Conservation (phyloP, 495 filamentous ascomycete species). For the Bryoglossum gracile region DNA sequence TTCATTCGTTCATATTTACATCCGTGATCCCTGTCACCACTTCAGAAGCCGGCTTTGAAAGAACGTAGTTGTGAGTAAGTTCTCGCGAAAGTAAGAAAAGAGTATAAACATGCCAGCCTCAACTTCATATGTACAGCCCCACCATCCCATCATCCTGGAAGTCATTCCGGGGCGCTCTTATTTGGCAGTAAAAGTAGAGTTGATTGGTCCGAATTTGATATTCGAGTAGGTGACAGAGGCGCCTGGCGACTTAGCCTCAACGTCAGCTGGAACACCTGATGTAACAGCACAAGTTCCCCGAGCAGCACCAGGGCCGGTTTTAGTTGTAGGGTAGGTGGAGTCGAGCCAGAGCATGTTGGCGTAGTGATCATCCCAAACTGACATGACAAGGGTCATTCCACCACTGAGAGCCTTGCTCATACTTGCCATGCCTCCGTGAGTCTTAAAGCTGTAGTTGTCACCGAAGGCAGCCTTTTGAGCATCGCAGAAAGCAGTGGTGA, state of each 20-base stretch:
- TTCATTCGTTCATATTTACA: too few species aligned
- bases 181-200: slow-evolving; percentile 9
- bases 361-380: slow-evolving; percentile 67
- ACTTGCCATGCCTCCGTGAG: slow-evolving; percentile 47
- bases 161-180: too few species aligned
- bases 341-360: slow-evolving; percentile 83
- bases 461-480: slow-evolving; percentile 54
- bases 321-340: slow-evolving; percentile 59
- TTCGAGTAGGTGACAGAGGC: slow-evolving; percentile 51
- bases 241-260: slow-evolving; percentile 48
- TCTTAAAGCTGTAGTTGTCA: slow-evolving; percentile 45
- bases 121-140: too few species aligned
- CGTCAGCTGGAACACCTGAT: slow-evolving; percentile 52
- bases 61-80: too few species aligned
- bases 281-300: slow-evolving; percentile 60
- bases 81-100: too few species aligned
- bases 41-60: too few species aligned
- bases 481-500: slow-evolving; percentile 51
- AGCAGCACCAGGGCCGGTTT: slow-evolving; percentile 51
- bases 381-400: slow-evolving; percentile 63
- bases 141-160: too few species aligned
- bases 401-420: slow-evolving; percentile 48
- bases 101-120: too few species aligned
- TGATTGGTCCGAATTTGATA: slow-evolving; percentile 13
- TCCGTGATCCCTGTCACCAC: too few species aligned